Base-by-base conservation (phyloP, 2,329 filamentous ascomycete species). In the Trichoderma sp. region DNA sequence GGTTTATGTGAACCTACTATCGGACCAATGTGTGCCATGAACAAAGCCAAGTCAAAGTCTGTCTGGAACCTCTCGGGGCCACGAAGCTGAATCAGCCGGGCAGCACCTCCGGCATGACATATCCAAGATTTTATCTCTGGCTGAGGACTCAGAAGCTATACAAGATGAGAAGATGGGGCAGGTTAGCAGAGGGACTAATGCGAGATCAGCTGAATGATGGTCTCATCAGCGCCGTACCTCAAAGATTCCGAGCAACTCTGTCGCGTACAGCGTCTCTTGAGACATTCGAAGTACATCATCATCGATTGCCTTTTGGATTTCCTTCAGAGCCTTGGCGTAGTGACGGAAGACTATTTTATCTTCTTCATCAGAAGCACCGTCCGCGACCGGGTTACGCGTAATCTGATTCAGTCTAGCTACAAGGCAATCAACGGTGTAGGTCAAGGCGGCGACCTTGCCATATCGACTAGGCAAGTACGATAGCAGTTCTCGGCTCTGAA, bases 11-110 rank as follows among this genome's bases (percentile, higher is more conserved):
- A 10, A 63, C 59, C 2, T 27, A 63, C 59, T 19, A 63, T 63
- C 12, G 59, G 59, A 3, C 59, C 59, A 15, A 63, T 63, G 34
- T 63, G 59, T 10, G 59, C 48, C 59, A 63, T 63, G 22, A 63
- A 63, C 10, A 63, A 35, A 6, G 59, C 59, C 34, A 63, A 1
- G n/a, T 63, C 59, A 53, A 63, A 63, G 32, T 63, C 59, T 2
- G 59, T 27, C 17, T 63, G 22, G 34, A 63, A 63, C 10, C 59
- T 29, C 1, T 63, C 45, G 22, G 59, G 59, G 22, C 59, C 59
- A 39, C 59, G 45, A 25, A 63, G 59, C 45, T 53, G 45, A n/a
- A 63, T 63, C 12, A 63, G 45, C 45, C 45, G 25, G 8, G 59
- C 32, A 15, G 59, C 45, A 5, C 59, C 59, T 53, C 29, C 59